Percentiles rank a stretch among this genome's conserved stretches.
Conservation (phyloP, 345 rosid species). For the Moricandia arvensis region DNA sequence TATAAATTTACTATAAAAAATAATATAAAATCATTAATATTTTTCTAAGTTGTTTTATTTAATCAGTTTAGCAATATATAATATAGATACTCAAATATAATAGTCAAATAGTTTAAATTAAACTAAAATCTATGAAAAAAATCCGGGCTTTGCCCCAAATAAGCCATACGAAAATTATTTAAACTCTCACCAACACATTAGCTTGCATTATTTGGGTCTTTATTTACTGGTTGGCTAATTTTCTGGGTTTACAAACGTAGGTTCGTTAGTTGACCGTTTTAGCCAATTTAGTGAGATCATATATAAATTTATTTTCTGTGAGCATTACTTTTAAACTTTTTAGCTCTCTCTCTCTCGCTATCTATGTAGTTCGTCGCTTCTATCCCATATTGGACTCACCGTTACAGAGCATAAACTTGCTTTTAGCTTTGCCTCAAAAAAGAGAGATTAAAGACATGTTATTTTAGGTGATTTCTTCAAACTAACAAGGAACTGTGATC, state of each 20-base stretch:
- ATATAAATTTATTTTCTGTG: too few relatives aligned
- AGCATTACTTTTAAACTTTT: not conserved
- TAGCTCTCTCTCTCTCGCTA: not conserved
- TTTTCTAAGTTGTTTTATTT: not conserved
- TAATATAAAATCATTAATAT: too few relatives aligned
- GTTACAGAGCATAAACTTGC: too few relatives aligned
- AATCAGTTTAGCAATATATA: not conserved
- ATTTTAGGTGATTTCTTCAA: too few relatives aligned
- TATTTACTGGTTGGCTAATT: not conserved
- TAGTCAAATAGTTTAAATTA: not conserved
- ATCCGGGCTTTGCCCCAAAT: not conserved
- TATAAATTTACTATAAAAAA: too few relatives aligned
- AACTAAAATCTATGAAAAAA: not conserved
- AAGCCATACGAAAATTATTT: not conserved
- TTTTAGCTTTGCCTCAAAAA: too few relatives aligned
- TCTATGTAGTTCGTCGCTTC: not conserved
- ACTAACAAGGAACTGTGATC: too few relatives aligned
- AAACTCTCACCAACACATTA: not conserved
- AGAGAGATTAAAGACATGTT: too few relatives aligned
- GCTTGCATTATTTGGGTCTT: not conserved
- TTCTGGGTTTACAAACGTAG: not conserved
- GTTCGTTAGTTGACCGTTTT: not conserved
- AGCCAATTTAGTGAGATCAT: not conserved
- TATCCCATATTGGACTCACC: too few relatives aligned
- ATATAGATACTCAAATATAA: not conserved